phyloP scores from a whole-genome alignment of 2,329 filamentous ascomycete species.

The Aaosphaeria arxii region DNA sequence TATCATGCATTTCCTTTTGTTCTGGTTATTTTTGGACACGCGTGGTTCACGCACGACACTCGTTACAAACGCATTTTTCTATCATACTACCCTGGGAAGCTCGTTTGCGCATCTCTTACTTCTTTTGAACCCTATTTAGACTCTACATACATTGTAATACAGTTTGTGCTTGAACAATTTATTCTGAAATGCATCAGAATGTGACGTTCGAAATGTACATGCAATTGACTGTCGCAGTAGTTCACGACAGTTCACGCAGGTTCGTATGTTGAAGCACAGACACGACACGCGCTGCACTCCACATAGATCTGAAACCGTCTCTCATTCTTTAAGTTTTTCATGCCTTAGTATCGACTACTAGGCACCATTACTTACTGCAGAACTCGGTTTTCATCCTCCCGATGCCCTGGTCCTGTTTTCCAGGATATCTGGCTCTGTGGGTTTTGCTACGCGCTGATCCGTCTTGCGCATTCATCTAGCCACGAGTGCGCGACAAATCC shows the following conservation, averaged over 20 bases:
- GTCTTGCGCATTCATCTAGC: no score
- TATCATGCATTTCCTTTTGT: constrained; percentile 2
- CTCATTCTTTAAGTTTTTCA: constrained; percentile 11
- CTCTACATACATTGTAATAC: constrained; percentile 8
- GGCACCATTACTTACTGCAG: no score
- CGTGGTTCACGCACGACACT: constrained; percentile 9
- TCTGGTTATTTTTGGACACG: constrained; percentile 2
- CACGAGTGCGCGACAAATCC: no score
- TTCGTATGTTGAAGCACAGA: constrained; percentile 12
- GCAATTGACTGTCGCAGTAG: background rate
- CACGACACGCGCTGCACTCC: constrained; percentile 8
- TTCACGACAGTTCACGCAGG: background rate
- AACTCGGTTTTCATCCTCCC: no score
- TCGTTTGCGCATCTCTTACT: constrained; percentile 5
- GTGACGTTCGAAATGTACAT: background rate
- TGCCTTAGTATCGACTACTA: constrained; percentile 11
- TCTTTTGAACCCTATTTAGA: constrained; percentile 6
- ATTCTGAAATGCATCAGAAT: constrained; percentile 1
- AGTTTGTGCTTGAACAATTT: constrained; percentile 3
- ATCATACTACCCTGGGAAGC: constrained; percentile 3
- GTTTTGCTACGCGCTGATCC: no score
- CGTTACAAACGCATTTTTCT: constrained; percentile 12
- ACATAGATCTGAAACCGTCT: constrained; percentile 15
- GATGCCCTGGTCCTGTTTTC: no score
- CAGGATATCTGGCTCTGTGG: no score